Conservation (phyloP, 257 asterid species). For the Euphrasia confusa region DNA sequence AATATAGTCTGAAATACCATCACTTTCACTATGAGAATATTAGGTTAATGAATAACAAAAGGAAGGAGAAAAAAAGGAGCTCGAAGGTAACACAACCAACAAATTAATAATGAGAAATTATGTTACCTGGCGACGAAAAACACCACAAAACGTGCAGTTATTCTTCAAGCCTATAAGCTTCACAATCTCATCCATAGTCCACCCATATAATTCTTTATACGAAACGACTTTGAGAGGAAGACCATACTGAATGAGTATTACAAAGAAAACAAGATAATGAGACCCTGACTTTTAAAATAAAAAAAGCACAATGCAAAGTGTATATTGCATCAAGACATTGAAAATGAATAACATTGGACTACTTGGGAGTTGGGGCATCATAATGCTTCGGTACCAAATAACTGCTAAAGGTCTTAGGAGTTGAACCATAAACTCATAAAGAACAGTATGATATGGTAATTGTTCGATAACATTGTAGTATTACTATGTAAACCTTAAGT, state of each 20-base stretch:
- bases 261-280: conserved; percentile 15
- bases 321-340: conserved; percentile 9
- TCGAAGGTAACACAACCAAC: not conserved
- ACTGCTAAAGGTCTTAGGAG: no score
- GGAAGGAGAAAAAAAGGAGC: not conserved
- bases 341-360: not conserved
- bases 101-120: not conserved
- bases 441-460: no score
- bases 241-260: conserved; percentile 59
- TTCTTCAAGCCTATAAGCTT: conserved; percentile 93
- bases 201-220: conserved; percentile 85
- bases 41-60: not conserved
- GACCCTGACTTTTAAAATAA: conserved; percentile 10
- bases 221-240: conserved; percentile 93
- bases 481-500: no score
- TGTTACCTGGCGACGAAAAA: conserved; percentile 95
- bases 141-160: conserved; percentile 98
- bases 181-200: conserved; percentile 99
- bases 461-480: no score
- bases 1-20: conserved; percentile 9
- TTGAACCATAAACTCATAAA: no score
- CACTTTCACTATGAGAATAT: conserved; percentile 21
- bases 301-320: conserved; percentile 1
- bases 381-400: not conserved
- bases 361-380: not conserved